A percentile compares a stretch with the other conserved stretches of the same genome.
Conservation (phyloP, 805 yeast species). For the Suhomyces vadensis region DNA sequence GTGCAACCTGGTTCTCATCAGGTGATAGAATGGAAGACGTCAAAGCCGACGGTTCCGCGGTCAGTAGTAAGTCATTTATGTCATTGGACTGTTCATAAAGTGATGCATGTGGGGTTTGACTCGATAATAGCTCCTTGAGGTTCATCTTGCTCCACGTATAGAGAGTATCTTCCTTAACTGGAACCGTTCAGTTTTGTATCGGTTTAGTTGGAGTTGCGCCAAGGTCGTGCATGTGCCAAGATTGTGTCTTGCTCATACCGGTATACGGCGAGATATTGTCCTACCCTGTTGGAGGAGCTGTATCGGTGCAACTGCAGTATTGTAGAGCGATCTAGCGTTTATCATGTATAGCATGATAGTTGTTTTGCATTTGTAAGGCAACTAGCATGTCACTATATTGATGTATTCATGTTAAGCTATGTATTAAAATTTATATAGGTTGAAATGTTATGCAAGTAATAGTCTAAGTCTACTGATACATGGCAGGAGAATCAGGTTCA, state of each 20-base stretch:
- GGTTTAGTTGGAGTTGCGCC: background rate
- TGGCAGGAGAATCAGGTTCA: too few relatives aligned
- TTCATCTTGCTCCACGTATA: conserved; percentile 26
- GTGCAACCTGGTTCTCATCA: background rate
- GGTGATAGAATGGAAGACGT: conserved; percentile 8
- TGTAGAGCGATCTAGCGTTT: too few relatives aligned
- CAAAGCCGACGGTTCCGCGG: background rate
- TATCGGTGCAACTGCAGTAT: too few relatives aligned
- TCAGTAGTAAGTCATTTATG: conserved; percentile 9
- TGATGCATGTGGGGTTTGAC: conserved; percentile 26
- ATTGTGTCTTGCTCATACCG: too few relatives aligned
- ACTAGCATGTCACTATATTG: too few relatives aligned
- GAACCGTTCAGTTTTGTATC: background rate
- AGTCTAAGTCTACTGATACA: background rate
- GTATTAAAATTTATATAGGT: too few relatives aligned
- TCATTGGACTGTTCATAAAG: conserved; percentile 15
- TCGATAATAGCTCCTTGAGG: conserved; percentile 40
- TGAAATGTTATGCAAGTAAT: too few relatives aligned
- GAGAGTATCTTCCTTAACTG: background rate
- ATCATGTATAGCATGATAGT: too few relatives aligned
- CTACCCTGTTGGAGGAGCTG: too few relatives aligned
- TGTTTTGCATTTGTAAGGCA: too few relatives aligned
- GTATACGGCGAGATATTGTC: too few relatives aligned
- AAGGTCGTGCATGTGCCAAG: background rate
- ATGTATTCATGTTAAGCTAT: too few relatives aligned